Conservation (phyloP, 495 filamentous ascomycete genomes). For the Cenococcum geophilum region DNA sequence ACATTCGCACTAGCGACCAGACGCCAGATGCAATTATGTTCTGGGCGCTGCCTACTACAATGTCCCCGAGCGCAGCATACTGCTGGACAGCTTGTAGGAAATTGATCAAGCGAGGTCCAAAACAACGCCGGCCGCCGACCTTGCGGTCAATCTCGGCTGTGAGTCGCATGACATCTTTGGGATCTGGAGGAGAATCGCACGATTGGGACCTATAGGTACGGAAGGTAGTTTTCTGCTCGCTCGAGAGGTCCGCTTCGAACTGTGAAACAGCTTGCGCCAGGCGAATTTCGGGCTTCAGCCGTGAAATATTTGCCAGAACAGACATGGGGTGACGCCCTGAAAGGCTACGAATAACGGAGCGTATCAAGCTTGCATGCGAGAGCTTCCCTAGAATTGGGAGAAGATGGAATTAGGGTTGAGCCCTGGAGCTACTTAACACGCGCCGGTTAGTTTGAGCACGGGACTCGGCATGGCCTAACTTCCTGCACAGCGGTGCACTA, state of each 20-base stretch:
- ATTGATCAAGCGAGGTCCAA: slow-evolving; percentile 42
- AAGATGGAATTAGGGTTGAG: slow-evolving; percentile 12
- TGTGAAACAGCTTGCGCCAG: slow-evolving; percentile 41
- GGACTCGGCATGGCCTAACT: slow-evolving; percentile 6
- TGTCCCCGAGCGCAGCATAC: slow-evolving; percentile 43
- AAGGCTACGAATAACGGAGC: too few species aligned
- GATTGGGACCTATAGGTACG: slow-evolving; percentile 28
- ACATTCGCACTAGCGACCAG: slow-evolving; percentile 42
- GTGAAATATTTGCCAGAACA: slow-evolving; percentile 45
- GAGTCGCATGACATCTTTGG: slow-evolving; percentile 41
- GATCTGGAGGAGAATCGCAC: slow-evolving; percentile 30
- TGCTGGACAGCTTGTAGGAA: slow-evolving; percentile 43
- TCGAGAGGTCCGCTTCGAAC: slow-evolving; percentile 40
- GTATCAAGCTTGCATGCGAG: too few species aligned
- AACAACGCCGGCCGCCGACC: slow-evolving; percentile 34
- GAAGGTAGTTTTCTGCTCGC: slow-evolving; percentile 38
- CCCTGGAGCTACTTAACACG: slow-evolving; percentile 4
- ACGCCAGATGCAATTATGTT: slow-evolving; percentile 45
- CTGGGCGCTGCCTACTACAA: slow-evolving; percentile 43
- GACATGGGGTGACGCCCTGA: slow-evolving; percentile 35
- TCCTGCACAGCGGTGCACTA: slow-evolving; percentile 3
- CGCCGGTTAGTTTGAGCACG: slow-evolving; percentile 7
- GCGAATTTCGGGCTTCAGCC: slow-evolving; percentile 37
- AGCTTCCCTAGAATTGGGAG: too few species aligned
- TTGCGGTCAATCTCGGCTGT: slow-evolving; percentile 42